Percentiles rank a stretch among this genome's conserved stretches.
Evolutionary conservation across 148 eudicot genomes (phyloP).

Genomic region (Rhododendron henanense): DNA sequence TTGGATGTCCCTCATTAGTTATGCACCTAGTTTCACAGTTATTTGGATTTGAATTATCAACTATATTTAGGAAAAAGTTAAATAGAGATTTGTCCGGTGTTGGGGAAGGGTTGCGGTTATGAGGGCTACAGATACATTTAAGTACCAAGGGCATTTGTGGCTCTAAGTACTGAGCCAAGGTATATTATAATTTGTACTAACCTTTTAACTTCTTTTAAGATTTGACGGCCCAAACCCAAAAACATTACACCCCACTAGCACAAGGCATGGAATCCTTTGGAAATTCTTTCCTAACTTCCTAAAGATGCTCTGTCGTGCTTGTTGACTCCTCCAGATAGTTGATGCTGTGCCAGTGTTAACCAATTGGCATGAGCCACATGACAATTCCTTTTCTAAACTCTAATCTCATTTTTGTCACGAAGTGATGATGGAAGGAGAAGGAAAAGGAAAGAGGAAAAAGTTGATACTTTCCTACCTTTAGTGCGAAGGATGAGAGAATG

Average conservation of each 20-base stretch:
- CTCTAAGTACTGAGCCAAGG: slow-evolving; percentile 1
- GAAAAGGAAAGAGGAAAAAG: background rate
- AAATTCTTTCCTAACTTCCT: background rate
- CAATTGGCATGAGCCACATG: background rate
- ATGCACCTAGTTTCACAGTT: background rate
- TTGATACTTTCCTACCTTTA: background rate
- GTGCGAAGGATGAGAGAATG: background rate
- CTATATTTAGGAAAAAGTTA: background rate
- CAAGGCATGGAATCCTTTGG: background rate
- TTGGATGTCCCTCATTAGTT: background rate
- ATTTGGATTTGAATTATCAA: background rate
- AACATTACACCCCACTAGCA: background rate
- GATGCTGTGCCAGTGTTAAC: background rate
- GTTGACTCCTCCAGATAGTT: background rate
- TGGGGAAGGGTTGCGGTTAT: background rate
- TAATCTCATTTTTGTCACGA: background rate
- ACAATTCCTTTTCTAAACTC: background rate
- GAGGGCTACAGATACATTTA: background rate
- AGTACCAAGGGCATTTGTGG: background rate
- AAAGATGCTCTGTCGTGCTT: background rate
- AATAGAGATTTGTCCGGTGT: background rate
- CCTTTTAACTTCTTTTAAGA: background rate
- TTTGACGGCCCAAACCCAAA: background rate
- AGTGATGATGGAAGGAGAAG: background rate
- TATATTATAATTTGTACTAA: background rate